Conservation (phyloP, 306 rosid species). For the Corylus avellana region DNA sequence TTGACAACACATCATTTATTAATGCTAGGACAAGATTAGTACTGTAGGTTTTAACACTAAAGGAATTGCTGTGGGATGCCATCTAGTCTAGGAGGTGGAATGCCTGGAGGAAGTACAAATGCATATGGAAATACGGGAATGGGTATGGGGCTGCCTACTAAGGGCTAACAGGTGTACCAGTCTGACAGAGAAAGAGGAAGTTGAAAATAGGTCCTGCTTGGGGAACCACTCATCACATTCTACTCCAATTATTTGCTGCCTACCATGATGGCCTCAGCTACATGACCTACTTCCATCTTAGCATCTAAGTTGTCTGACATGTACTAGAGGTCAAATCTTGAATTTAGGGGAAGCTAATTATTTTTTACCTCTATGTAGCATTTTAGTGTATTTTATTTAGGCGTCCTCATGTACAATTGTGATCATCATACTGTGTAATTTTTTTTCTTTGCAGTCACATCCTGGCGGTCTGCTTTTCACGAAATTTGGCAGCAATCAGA, state of each 20-base stretch:
- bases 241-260: neutral
- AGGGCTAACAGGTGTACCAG: neutral
- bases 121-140: neutral
- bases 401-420: constrained; percentile 15
- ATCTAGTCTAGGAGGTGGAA: neutral
- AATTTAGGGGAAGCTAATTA: neutral
- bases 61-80: neutral
- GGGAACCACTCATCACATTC: neutral
- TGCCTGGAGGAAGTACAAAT: constrained; percentile 3
- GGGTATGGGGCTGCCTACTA: neutral
- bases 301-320: neutral
- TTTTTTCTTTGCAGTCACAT: constrained; percentile 72
- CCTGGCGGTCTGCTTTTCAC: constrained; percentile 99
- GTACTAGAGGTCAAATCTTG: neutral
- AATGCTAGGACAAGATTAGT: neutral
- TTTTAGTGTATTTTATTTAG: neutral
- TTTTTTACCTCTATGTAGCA: neutral
- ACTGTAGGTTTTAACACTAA: neutral
- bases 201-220: neutral
- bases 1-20: neutral
- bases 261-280: neutral
- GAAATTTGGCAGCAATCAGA: constrained; percentile 94
- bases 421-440: constrained; percentile 20
- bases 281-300: neutral
- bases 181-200: neutral